A percentile compares a stretch with the other conserved stretches of the same genome.
These are phyloP conservation scores for Osmanthus fragrans DNA, from an alignment of 257 asterid genomes.

Conservation along the genomic window DNA sequence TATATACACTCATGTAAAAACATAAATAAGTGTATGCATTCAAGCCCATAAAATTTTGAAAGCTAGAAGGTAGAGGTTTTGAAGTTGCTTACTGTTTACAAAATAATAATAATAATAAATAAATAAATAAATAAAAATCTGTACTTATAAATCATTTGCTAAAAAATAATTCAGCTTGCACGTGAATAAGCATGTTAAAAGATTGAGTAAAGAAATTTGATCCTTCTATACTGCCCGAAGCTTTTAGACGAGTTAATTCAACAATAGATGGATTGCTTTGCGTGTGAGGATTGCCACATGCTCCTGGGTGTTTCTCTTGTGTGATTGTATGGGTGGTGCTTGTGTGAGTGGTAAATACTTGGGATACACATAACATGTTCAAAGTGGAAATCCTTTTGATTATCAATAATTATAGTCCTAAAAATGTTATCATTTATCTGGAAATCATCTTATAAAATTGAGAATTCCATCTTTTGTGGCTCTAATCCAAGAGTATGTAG, in stretches of 20 bases:
- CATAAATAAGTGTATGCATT: neutral
- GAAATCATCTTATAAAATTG: conserved; percentile 8
- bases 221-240: neutral
- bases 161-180: neutral
- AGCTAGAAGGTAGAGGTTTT: neutral
- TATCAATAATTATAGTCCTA: neutral
- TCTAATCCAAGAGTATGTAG: neutral
- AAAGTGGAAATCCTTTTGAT: neutral
- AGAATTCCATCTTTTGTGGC: conserved; percentile 1
- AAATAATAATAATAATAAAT: no score
- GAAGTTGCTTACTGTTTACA: neutral
- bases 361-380: neutral
- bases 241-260: neutral
- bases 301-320: neutral
- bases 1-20: neutral
- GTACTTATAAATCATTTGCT: neutral
- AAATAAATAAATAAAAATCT: no score
- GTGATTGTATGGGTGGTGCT: neutral
- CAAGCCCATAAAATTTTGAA: neutral
- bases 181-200: neutral
- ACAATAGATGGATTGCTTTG: neutral
- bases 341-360: neutral
- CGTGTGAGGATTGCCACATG: neutral
- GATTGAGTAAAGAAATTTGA: neutral
- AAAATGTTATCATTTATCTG: neutral